Conservation (phyloP, 805 yeast species). For the Yarrowia sp. region DNA sequence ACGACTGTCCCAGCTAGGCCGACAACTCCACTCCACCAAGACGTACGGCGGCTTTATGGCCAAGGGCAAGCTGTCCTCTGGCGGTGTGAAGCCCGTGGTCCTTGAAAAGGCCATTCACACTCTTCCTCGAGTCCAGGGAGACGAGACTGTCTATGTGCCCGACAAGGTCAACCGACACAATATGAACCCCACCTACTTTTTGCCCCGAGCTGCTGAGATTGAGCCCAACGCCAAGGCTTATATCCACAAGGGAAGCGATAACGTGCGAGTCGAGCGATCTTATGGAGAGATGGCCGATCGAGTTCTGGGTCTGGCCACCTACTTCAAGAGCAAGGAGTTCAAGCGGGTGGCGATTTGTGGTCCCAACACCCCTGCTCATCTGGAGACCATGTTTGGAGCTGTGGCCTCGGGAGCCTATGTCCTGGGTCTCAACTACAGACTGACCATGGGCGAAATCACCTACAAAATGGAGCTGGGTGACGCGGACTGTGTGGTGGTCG, state of each 20-base stretch:
- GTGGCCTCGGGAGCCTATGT: slow-evolving; percentile 39
- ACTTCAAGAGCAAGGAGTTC: slow-evolving; percentile 33
- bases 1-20: slow-evolving; percentile 22
- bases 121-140: background rate
- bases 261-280: slow-evolving; percentile 30
- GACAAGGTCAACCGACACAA: slow-evolving; percentile 35
- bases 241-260: slow-evolving; percentile 34
- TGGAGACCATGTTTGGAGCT: slow-evolving; percentile 40
- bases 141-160: slow-evolving; percentile 13
- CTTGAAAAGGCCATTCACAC: background rate
- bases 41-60: slow-evolving; percentile 25
- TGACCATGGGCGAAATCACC: slow-evolving; percentile 37
- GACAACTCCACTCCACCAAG: slow-evolving; percentile 12
- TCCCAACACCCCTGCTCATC: slow-evolving; percentile 41
- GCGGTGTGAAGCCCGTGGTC: background rate
- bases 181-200: slow-evolving; percentile 40
- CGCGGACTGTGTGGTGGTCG: slow-evolving; percentile 37
- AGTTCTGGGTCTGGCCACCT: slow-evolving; percentile 37
- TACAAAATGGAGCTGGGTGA: slow-evolving; percentile 37
- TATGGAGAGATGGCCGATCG: slow-evolving; percentile 37
- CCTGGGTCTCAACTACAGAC: slow-evolving; percentile 40
- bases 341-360: slow-evolving; percentile 38
- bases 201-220: slow-evolving; percentile 39
- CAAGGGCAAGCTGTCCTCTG: slow-evolving; percentile 20
- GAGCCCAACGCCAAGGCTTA: slow-evolving; percentile 41